Base-by-base conservation (phyloP, 2,329 filamentous ascomycete species). In the Alternaria sp. region DNA sequence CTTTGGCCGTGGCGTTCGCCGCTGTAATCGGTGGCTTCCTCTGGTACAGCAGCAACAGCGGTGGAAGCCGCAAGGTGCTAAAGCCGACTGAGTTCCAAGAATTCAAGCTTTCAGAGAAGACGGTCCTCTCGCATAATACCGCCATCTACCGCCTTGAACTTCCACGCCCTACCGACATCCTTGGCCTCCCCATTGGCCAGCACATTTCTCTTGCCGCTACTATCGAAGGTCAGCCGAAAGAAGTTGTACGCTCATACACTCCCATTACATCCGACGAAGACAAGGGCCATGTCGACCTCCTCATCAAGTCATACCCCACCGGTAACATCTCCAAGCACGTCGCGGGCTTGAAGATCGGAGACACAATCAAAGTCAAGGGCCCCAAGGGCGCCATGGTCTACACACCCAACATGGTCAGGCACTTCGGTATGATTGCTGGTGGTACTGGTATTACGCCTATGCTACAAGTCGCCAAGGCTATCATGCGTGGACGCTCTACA, bases 341-440 rank as follows among this genome's bases (percentile, higher is more conserved):
- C 83, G 92, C 93, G 47, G 89, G 87, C 12, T 87, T 99, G 64
- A 87, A 87, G 65, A 86, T 97, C 62, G 94, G 94, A 63, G 72
- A 80, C 80, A 90, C 87, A 63, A 95, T 99, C 86, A 92, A 92
- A 78, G 90, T 98, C 73, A 89, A 88, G 73, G 95, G 95, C 9
- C 95, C 95, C 80, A 98, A 98, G 87, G 95, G 95, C 71, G 94
- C 94, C 72, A 97, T 99, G 86, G 92, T 96, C 65, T 99, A 99
- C 84, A 92, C 90, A 18, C 93, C 94, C 72, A 97, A 97, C 85
- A 94, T 99, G 91, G 92, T 94, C 72, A 90, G 92, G 67, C 92
- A 92, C 81, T 96, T 99, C 70, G 95, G 94, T 77, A 99, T 99
- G 95, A 92, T 99, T 77, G 93, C 95, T 66, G 95, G 95, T 69